Evolutionary conservation across 2,329 filamentous ascomycete genomes (phyloP).

Genomic region (Ophiostoma angusticollis): DNA sequence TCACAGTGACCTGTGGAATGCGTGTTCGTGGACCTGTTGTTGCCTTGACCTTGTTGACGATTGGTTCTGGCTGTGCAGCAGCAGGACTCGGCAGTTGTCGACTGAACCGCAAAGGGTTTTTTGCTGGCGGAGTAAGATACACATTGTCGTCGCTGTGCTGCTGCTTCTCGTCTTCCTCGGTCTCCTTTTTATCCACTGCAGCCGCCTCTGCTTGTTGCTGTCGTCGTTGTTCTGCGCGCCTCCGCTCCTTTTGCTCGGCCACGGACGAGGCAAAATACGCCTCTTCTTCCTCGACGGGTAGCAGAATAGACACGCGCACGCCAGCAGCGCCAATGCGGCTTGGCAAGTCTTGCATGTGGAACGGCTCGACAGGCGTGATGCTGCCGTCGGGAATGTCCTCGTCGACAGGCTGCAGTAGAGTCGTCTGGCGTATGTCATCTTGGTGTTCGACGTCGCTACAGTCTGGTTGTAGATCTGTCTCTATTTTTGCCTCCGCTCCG

Average conservation of each 20-base stretch:
- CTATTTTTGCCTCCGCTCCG: too few species aligned
- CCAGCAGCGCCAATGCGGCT: slow-evolving; percentile 28
- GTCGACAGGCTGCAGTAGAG: neutral
- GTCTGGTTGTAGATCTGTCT: too few species aligned
- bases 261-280: slow-evolving; percentile 12
- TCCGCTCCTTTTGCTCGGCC: slow-evolving; percentile 6
- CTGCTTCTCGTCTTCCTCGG: neutral
- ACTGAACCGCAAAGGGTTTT: slow-evolving; percentile 16
- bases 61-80: slow-evolving; percentile 10
- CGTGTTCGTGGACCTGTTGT: slow-evolving; percentile 13
- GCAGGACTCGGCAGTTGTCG: too few species aligned
- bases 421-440: neutral
- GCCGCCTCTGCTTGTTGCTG: neutral
- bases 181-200: slow-evolving; percentile 6
- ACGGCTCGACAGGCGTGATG: slow-evolving; percentile 34
- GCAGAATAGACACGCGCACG: slow-evolving; percentile 19
- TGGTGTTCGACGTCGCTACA: neutral
- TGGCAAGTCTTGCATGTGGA: slow-evolving; percentile 36
- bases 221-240: slow-evolving; percentile 5
- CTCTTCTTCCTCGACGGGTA: slow-evolving; percentile 19
- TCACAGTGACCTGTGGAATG: slow-evolving; percentile 28
- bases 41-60: too few species aligned
- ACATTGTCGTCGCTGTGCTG: too few species aligned
- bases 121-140: too few species aligned
- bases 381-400: slow-evolving; percentile 18